Base-by-base conservation (phyloP, 2,329 filamentous ascomycete species). In the Epichloe brachyelytri region DNA sequence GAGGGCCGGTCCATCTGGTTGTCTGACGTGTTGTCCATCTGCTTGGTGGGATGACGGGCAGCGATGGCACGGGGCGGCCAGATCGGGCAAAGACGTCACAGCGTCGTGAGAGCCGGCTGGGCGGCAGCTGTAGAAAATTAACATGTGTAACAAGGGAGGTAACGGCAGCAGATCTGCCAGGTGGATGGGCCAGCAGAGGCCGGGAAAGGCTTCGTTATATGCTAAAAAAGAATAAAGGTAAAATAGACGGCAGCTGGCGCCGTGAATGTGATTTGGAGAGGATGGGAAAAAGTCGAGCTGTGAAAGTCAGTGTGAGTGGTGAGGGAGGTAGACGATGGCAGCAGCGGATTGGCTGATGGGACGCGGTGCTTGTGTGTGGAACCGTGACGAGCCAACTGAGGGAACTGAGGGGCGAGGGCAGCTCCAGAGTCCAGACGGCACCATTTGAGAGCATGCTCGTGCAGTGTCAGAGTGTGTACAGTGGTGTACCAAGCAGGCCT, bases 71-170 rank as follows among this genome's bases (percentile, higher is more conserved):
- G 62, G 65, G 64, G 68, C 67, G 8, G 30, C 30, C 65, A 68
- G 64, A 62, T 70, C 69, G 69, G 73, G 68, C 68, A 69, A 62
- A 67, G 67, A 71, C 65, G 68, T 70, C 65, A 67, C 69, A 72
- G 71, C 72, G 71, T 73, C 70, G 71, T 70, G 70, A 71, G 67
- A 71, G 71, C 71, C 71, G 72, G 71, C 75, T 71, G 70, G 68
- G 70, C 73, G 70, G 70, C 71, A 68, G 67, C 71, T 73, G 67
- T 63, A 66, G 66, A 68, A 68, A 67, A 71, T 78, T 73, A 78
- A 77, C 77, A 80, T 80, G 72, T 77, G 74, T 73, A 62, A 58
- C 70, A 55, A 56, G 55, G 59, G 58, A 54, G 57, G 57, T 51
- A 51, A 48, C 52, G 52, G 58, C 49, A 37, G 51, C 34, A 40